These are phyloP conservation scores for Trichoderma atroviride DNA, from an alignment of 2,329 filamentous ascomycete genomes.

Conservation along the genomic window DNA sequence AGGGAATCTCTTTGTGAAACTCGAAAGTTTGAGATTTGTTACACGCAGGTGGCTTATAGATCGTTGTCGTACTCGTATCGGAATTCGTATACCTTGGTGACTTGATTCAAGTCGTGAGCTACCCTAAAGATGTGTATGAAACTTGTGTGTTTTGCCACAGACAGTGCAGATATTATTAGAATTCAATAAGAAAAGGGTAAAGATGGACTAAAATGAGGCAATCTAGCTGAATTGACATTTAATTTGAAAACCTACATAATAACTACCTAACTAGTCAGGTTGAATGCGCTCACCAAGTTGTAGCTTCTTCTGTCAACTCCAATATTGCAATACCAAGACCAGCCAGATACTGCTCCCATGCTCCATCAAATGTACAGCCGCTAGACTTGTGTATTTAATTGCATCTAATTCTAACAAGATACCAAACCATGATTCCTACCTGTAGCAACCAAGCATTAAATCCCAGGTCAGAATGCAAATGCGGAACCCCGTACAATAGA, in stretches of 20 bases:
- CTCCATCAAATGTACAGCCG: no score
- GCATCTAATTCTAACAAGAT: no score
- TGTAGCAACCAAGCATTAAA: not conserved
- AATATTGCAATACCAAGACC: no score
- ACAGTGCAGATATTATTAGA: not conserved
- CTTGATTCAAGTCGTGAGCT: not conserved
- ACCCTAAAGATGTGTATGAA: not conserved
- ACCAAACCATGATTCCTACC: not conserved
- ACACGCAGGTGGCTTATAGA: not conserved
- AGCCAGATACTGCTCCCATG: no score
- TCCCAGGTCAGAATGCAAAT: no score
- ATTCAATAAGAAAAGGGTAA: not conserved
- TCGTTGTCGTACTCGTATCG: conserved; percentile 1
- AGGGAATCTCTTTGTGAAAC: not conserved
- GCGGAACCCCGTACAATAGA: no score
- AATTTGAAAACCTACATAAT: not conserved
- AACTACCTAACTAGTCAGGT: no score
- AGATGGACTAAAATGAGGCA: accelerated
- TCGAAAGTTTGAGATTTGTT: not conserved
- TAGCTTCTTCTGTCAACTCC: no score
- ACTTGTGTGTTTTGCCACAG: not conserved
- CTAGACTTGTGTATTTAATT: no score
- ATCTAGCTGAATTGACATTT: not conserved
- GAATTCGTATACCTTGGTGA: not conserved
- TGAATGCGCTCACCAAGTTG: no score